These are phyloP conservation scores for Cyclotella atomus DNA, from an alignment of 108 stramenopile genomes.

Conservation along the genomic window DNA sequence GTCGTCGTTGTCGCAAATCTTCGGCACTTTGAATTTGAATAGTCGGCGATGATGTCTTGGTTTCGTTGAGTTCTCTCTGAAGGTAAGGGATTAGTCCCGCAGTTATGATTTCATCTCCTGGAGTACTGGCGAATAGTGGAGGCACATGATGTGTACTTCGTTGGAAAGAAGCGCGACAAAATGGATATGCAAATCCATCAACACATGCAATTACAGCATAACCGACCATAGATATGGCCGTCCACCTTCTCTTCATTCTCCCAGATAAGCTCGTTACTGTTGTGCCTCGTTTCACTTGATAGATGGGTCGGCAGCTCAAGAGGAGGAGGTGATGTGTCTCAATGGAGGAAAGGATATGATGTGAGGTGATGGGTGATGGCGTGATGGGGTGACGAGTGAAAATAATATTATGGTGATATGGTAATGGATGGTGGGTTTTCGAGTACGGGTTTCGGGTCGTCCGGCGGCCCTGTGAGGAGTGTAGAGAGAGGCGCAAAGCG, in stretches of 20 bases:
- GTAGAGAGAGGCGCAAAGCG: too few species aligned
- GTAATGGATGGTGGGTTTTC: too few species aligned
- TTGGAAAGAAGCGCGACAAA: neutral
- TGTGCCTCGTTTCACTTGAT: too few species aligned
- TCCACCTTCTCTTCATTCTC: neutral
- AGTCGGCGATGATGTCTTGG: neutral
- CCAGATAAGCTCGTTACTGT: too few species aligned
- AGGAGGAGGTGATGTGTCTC: neutral
- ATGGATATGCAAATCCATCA: neutral
- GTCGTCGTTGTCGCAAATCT: slow-evolving; percentile 4
- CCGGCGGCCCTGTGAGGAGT: too few species aligned
- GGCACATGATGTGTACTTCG: neutral
- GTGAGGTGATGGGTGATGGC: neutral
- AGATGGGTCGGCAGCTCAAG: neutral
- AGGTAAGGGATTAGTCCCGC: neutral
- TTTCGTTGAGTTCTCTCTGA: neutral
- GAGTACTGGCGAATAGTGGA: neutral
- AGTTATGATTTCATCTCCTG: neutral
- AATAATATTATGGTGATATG: too few species aligned
- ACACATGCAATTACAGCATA: neutral
- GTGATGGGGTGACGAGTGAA: neutral
- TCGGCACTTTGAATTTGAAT: neutral
- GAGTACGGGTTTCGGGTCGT: too few species aligned
- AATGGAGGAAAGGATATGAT: neutral
- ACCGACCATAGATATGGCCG: neutral